Base-by-base conservation (phyloP, 768 basidiomycete genomes). In the Strobilomyces echinocephalus region DNA sequence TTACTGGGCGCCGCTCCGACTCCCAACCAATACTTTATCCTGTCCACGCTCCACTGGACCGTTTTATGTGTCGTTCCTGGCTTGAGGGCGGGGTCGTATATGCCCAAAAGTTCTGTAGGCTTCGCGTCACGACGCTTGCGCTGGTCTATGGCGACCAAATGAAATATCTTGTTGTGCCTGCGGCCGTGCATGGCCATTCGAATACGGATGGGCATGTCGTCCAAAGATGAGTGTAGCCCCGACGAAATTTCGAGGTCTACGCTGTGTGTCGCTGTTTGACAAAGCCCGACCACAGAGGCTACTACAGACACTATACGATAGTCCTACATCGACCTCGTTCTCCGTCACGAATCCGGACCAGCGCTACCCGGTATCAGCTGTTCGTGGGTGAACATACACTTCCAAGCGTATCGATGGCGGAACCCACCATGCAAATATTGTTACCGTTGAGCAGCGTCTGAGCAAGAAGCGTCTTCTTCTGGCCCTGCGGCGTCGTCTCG, bases 371-470 rank as follows among this genome's bases (percentile, higher is more conserved):
- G 85, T 59, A 88, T 82, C 52, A 88, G 71, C 85, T 85, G 26
- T 26, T 24, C 8, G 40, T 45, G 21, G 46, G 55, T 46, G 15
- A 60, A 38, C 52, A 18, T 43, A 34, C 15, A n/a, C 43, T 58
- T 47, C 26, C 15, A n/a, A 39, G 10, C 6, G 30, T 26, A 21
- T 15, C 51, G 1, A 49, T 35, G 21, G 16, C n/a, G 39, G 43
- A 26, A 68, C 85, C 52, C 60, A 91, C 94, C 86, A 97, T 95
- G 66, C 93, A 95, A 39, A 99, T 97, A 59, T 95, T 94, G 73
- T 93, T 95, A 14, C 93, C 93, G 64, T 95, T 95, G 54, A 95
- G 72, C 41, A 95, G 76, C 16, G 93, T 95, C 72, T 97, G 92
- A 2, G 86, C 82, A 11, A 97, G 79, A 54, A 84, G 80, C 4